Evolutionary conservation across 768 basidiomycete species (phyloP), one percentile per base, ranked within the genome.

Genomic region (Suillus brevipes): DNA sequence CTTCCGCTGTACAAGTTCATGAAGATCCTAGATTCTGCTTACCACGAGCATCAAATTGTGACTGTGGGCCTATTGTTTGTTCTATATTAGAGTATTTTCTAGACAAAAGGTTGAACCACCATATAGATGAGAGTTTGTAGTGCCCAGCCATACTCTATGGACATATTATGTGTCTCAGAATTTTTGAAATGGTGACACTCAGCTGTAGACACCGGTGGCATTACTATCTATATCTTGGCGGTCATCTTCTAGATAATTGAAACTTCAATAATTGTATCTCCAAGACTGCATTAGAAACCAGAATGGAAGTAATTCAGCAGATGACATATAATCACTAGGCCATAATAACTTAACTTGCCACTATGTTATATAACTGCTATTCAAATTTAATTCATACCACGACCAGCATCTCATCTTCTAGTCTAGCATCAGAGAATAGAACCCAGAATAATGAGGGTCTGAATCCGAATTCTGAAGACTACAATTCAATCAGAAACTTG

Each of bases 61-160:
- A 67, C 8, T 69, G 66, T 67, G 59, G 66, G 3, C 62, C 68
- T 3, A 65, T 65, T 6, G n/a, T 64, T 13, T 28, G 13, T 52
- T 50, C 14, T 20, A n/a, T 69, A 4, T 23, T 65, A 14, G 42
- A 67, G 57, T 57, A 47, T 4, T 50, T 49, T 14, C 6, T 49
- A 6, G 13, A 49, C 0, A 1, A 49, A 13, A 12, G 23, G 3
- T 13, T 49, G 0, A 49, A 23, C 12, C 10, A 49, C 2, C 13
- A 49, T 25, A 3, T 49, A 13, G 23, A 23, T 49, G 47, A 12
- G 2, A 49, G 12, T 23, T n/a, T 49, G 13, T 12, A 49, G 47
- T 23, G 12, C 0, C 47, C 38, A 2, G 3, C 2, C 38, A 40
- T 40, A 14, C 13, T 2, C 6, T 40, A 13, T 40, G 38, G 12